phyloP scores from a whole-genome alignment of 139 green algal species.

The Chlorella sp. region DNA sequence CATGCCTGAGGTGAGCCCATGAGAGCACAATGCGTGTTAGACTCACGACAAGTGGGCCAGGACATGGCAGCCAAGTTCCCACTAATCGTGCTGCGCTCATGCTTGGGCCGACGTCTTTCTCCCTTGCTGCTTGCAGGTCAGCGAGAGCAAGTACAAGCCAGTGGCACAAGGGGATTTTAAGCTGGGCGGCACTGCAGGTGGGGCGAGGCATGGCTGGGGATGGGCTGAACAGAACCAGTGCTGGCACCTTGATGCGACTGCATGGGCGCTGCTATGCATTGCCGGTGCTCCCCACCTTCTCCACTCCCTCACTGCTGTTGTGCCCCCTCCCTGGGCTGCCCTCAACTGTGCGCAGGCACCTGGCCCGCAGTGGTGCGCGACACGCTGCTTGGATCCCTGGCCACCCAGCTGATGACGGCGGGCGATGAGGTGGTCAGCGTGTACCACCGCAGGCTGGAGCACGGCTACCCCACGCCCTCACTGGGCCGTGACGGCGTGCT shows the following conservation, averaged over 20 bases:
- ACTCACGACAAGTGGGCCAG: too few relatives aligned
- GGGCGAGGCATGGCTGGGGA: not conserved
- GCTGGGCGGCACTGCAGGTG: conserved; percentile 69
- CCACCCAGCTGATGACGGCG: conserved; percentile 73
- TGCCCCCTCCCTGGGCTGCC: too few relatives aligned
- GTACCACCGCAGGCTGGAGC: conserved; percentile 85
- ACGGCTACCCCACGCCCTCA: conserved; percentile 90
- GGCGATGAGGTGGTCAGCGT: conserved; percentile 84
- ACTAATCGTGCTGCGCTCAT: too few relatives aligned
- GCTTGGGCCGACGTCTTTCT: not conserved
- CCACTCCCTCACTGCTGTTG: too few relatives aligned
- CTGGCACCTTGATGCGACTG: too few relatives aligned
- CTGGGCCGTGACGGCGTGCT: conserved; percentile 81
- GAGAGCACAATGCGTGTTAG: too few relatives aligned
- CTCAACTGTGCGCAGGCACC: not conserved
- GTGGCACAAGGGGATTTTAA: conserved; percentile 63
- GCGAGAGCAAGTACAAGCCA: conserved; percentile 77
- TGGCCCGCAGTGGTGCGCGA: conserved; percentile 80
- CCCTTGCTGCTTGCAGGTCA: not conserved
- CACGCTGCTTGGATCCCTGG: conserved; percentile 81
- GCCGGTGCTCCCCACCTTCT: not conserved
- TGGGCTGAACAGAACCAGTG: too few relatives aligned
- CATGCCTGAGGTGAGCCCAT: too few relatives aligned
- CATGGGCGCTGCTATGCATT: too few relatives aligned
- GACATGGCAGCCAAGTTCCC: too few relatives aligned